Evolutionary conservation across 306 rosid genomes (phyloP), one percentile per base, ranked within the genome.

Genomic region (Benincasa hispida): DNA sequence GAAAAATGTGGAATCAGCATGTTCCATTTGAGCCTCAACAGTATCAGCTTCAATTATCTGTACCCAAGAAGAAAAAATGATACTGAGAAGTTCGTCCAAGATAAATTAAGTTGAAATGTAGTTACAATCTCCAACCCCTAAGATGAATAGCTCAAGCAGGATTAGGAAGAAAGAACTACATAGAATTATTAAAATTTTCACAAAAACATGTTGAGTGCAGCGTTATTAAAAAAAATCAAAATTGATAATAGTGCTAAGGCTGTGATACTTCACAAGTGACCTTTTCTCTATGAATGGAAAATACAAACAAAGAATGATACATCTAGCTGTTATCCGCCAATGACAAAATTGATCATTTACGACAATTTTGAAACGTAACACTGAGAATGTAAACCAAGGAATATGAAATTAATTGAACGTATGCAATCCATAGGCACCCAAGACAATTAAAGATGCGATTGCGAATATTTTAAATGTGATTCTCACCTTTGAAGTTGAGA

Each of bases 401-500:
- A 47, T 25, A 70, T 24, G 76, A 70, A 47, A 70, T 47, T 15
- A 25, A 18, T 47, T 27, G 57, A 50, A 13, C 24, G 4, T 41
- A 70, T 25, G 21, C 37, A 24, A 5, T 45, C 24, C 75, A 69
- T 69, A 24, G 39, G 58, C 76, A 17, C 25, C 37, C 58, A 42
- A 47, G 15, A 70, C 76, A 47, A 74, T 60, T 81, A 72, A 48
- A 81, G 50, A 83, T 21, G 70, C 7, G 34, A 58, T 48, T 48
- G 25, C 50, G 66, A 15, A 48, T 45, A 45, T 45, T 76, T 75
- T 22, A 41, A 65, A 45, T 58, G 79, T 55, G 39, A 58, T 75
- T 82, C 97, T 91, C 86, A 94, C 98, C 98, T 87, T 82, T 47
- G 89, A 87, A 79, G 80, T 83, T 45, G 91, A 87, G 68, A 83